Evolutionary conservation across 1,284 basidiomycete species (phyloP).

Genomic region (Calocybe gambosa): DNA sequence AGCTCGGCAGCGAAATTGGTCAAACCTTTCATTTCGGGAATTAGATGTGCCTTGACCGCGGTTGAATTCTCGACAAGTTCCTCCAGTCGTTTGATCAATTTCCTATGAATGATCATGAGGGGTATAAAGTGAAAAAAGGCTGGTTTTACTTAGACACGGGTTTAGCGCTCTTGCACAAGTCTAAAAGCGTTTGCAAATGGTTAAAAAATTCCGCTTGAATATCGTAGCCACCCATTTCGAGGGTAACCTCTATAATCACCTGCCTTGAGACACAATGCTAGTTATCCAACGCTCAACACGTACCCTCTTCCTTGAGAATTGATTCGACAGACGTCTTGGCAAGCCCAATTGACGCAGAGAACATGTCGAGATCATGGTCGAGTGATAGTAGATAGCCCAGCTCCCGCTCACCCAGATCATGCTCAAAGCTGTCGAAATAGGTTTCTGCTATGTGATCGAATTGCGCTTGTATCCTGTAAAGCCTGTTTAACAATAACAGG

Average conservation of each 20-base stretch:
- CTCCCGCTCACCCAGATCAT: constrained; percentile 84
- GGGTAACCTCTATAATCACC: constrained; percentile 50
- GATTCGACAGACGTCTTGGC: constrained; percentile 78
- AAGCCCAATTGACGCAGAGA: constrained; percentile 83
- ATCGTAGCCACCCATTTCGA: constrained; percentile 70
- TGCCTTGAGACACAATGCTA: constrained; percentile 5
- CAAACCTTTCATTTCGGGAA: constrained; percentile 67
- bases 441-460: constrained; percentile 87
- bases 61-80: constrained; percentile 68
- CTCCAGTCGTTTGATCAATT: constrained; percentile 79
- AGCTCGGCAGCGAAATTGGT: constrained; percentile 73
- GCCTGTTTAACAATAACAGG: neutral
- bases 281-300: neutral
- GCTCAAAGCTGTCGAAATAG: constrained; percentile 75
- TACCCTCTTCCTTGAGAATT: constrained; percentile 74
- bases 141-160: constrained; percentile 61
- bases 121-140: neutral
- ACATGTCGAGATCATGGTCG: constrained; percentile 88
- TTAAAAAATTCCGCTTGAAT: constrained; percentile 70
- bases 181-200: constrained; percentile 76
- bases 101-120: constrained; percentile 41
- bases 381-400: constrained; percentile 76
- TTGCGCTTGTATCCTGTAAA: constrained; percentile 74
- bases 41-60: constrained; percentile 66
- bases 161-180: constrained; percentile 78